Evolutionary conservation across 805 yeast species (phyloP).

Genomic region (Ogataea allantospora): DNA sequence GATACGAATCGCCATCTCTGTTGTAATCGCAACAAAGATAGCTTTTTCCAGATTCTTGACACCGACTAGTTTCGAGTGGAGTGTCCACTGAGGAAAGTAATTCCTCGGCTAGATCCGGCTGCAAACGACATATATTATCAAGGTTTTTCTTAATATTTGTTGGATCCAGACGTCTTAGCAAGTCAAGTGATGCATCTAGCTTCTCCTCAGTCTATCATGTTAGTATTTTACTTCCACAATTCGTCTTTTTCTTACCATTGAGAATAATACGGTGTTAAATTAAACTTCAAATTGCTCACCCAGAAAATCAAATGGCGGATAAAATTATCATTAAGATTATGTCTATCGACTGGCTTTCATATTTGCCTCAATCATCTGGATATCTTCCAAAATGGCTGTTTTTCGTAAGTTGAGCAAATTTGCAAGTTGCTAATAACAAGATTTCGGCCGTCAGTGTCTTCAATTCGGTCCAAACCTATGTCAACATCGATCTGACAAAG

Average conservation of each 20-base stretch:
- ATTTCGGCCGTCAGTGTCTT: slow-evolving; percentile 87
- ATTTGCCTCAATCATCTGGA: slow-evolving; percentile 50
- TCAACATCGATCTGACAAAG: slow-evolving; percentile 67
- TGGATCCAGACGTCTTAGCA: slow-evolving; percentile 75
- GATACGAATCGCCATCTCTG: slow-evolving; percentile 87
- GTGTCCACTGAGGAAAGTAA: slow-evolving; percentile 82
- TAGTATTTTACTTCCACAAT: slow-evolving; percentile 1
- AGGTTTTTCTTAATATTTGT: slow-evolving; percentile 47
- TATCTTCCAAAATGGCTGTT: slow-evolving; percentile 74
- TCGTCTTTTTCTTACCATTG: slow-evolving; percentile 7
- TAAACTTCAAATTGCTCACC: slow-evolving; percentile 1
- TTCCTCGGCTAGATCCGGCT: slow-evolving; percentile 81
- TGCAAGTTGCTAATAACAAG: slow-evolving; percentile 17
- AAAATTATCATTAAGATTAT: background rate
- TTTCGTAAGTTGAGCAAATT: slow-evolving; percentile 43
- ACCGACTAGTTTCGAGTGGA: slow-evolving; percentile 59
- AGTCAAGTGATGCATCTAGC: slow-evolving; percentile 76
- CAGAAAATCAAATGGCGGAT: slow-evolving; percentile 10
- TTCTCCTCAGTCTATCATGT: slow-evolving; percentile 41
- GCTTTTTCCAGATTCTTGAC: slow-evolving; percentile 57
- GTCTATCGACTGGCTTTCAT: slow-evolving; percentile 19
- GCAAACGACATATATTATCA: slow-evolving; percentile 47
- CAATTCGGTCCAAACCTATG: slow-evolving; percentile 85
- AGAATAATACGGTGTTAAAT: slow-evolving; percentile 9
- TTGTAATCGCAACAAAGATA: slow-evolving; percentile 90